phyloP scores from a whole-genome alignment of 2,329 filamentous ascomycete genomes.

The Ceratocystis variospora region DNA sequence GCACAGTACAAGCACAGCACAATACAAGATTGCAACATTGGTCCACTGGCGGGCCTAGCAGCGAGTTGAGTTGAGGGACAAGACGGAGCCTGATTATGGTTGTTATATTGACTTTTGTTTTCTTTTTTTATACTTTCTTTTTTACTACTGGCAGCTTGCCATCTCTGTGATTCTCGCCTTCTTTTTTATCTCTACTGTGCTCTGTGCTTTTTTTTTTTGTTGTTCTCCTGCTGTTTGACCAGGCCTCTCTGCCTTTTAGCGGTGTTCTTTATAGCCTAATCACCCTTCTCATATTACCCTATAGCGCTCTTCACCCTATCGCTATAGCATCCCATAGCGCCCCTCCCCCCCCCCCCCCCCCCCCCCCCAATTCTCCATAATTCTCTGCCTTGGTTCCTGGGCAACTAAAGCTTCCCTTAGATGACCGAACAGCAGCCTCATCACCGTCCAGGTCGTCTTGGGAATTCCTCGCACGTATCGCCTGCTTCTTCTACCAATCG shows the following conservation, averaged over 20 bases:
- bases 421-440: slow-evolving; percentile 15
- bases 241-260: not conserved
- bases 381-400: slow-evolving; percentile 19
- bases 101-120: not conserved
- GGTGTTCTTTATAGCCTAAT: not conserved
- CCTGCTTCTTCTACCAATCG: not conserved
- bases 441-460: slow-evolving; percentile 11
- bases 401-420: slow-evolving; percentile 14
- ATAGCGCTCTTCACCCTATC: not conserved
- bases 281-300: not conserved
- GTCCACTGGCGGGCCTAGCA: no score
- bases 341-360: not conserved
- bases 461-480: slow-evolving; percentile 10
- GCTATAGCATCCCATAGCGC: not conserved
- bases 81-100: not conserved
- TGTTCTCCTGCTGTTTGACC: not conserved
- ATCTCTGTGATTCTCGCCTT: not conserved
- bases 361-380: not conserved
- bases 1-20: not conserved
- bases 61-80: no score
- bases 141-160: not conserved
- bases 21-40: no score
- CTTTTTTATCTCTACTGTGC: not conserved
- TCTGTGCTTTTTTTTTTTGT: not conserved
- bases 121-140: not conserved